Base-by-base conservation (phyloP, 1,284 basidiomycete species). In the Hortiboletus rubellus region DNA sequence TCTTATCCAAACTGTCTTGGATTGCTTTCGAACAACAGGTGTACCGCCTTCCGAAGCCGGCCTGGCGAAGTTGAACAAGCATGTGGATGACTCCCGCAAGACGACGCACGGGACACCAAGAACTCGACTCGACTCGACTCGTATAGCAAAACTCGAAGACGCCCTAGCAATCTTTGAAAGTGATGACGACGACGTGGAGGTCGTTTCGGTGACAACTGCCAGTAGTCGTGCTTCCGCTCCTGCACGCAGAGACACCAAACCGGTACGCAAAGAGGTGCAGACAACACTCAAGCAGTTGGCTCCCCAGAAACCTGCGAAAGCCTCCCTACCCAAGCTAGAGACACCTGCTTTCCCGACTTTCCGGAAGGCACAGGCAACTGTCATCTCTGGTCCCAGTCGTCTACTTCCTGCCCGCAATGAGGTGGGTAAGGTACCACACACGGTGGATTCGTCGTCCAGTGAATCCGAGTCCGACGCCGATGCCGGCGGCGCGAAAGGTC, bases 1-100 rank as follows among this genome's bases (percentile, higher is more conserved):
- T 54, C 77, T 97, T 9, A 75, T 96, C 46, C 87, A 91, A 66
- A 84, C 87, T 10, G 78, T 96, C 36, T 77, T 96, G 46, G 80
- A 83, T 31, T 83, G 87, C 59, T 91, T 92, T 72, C 77, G 78
- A 47, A 79, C 82, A 47, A 80, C 80, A 5, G 73, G 77, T 14
- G 75, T 84, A 10, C 74, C 71, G 3, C 89, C 87, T 2, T 75
- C 77, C 4, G 71, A 79, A 22, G 75, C 73, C 22, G 79, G 78
- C 3, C 66, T 89, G 31, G 71, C 74, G 52, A 87, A 86, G 62
- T 73, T 92, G 50, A 77, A 77, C 50, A 85, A 80, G 61, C 80
- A 84, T 54, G 76, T 89, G 42, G 78, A 82, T n/a, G 79, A 80
- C 60, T 81, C 82, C 17, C 79, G 81, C 34, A 79, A 76, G 56